Evolutionary conservation across 805 yeast genomes (phyloP), one percentile per base, ranked within the genome.

Genomic region (Starmerella roubikii): DNA sequence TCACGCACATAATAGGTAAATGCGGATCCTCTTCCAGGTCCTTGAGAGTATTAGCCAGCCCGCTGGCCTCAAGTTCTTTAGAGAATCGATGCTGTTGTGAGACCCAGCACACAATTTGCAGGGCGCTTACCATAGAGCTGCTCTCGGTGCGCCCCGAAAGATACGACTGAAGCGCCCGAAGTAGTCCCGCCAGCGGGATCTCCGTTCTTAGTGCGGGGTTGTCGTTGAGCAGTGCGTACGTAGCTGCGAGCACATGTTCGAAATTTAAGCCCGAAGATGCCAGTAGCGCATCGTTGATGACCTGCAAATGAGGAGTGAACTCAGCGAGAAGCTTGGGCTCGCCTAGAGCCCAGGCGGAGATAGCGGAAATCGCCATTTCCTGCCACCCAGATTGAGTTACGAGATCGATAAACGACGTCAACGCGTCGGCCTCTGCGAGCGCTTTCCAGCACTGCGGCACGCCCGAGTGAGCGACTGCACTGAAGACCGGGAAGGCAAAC

Each of bases 371-470:
- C 2, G 76, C 71, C 50, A 67, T 69, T 16, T 68, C 65, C 51
- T 70, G 74, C 76, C 77, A 72, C 47, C 71, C 70, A 0, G 72
- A 67, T 47, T 73, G 76, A 9, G 61, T 46, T 3, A 70, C 50
- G 13, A 72, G 56, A 13, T 56, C 53, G 27, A 62, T 56, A 41
- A 71, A 51, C 9, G 54, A 59, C 3, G 56, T 49, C 20, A 69
- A 49, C 4, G 68, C 63, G 19, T 62, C 61, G 38, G 62, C 47
- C 31, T 55, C 57, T 50, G 61, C 48, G 29, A 72, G 54, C 8
- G 52, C 54, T 7, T 48, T 47, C 39, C 70, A 54, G 15, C 69
- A 67, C 17, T 51, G 51, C 11, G 30, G 34, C 2, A 55, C 53
- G 20, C 61, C 65, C 37, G 73, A 64, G 44, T 69, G 63, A 1